Base-by-base conservation (phyloP, 2,329 filamentous ascomycete species). In the Phyllachora maydis region DNA sequence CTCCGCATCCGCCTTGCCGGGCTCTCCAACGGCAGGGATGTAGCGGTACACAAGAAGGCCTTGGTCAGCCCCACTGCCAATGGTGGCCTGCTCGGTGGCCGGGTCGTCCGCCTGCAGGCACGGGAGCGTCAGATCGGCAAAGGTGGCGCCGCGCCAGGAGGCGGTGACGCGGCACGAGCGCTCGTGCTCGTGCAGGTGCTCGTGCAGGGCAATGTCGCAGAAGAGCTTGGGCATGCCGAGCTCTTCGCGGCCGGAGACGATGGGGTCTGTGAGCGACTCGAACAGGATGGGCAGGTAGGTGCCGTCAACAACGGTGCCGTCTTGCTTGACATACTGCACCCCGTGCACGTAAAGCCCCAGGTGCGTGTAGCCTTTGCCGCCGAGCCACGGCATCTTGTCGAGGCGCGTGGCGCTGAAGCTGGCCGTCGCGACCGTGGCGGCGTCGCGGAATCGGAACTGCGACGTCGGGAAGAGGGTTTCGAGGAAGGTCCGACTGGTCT, bases 341-440 rank as follows among this genome's bases (percentile, higher is more conserved):
- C 62, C 66, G 30, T 73, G 66, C 9, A 74, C 55, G 35, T 67
- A 72, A 1, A 74, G 48, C 0, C 64, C 65, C 8, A 67, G 45
- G 32, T 59, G 55, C 10, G 45, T 54, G 36, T 73, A 73, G 1
- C 65, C 65, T 0, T 45, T 41, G 4, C 66, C 66, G 4, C 59
- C 64, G 0, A 73, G 53, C 65, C 66, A 73, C 18, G 59, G 49
- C 49, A 73, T 56, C 1, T 56, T 56, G 20, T 47, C 40, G 2
- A 64, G 39, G 1, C 47, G 49, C 0, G 39, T 60, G 14, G 43
- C 39, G 1, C 43, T 47, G 24, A 54, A 45, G 14, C 44, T 55
- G 1, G 51, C 56, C 8, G 46, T 42, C 2, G 49, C 54, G 2
- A 58, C 37, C 0, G 55, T 59, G 4, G 46, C 49, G 0, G 52